Evolutionary conservation across 2,329 filamentous ascomycete genomes (phyloP).

Genomic region (Geosmithia flava): DNA sequence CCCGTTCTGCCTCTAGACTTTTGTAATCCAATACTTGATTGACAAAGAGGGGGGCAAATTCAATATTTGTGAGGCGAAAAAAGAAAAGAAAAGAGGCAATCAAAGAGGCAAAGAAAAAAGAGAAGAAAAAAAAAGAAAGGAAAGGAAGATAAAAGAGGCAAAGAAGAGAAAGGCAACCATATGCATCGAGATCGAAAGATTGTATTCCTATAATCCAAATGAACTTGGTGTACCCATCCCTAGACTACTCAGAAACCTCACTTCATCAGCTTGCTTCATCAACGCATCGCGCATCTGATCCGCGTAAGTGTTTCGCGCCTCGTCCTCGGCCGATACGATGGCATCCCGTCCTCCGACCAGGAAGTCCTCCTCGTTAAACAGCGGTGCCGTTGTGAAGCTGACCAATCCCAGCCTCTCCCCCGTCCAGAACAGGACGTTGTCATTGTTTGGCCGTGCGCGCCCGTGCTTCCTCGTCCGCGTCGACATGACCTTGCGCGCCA

Average conservation of each 20-base stretch:
- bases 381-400: conserved; percentile 41
- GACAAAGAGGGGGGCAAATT: too few relatives aligned
- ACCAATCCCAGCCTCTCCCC: conserved; percentile 72
- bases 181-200: too few relatives aligned
- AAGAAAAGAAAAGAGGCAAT: too few relatives aligned
- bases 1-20: too few relatives aligned
- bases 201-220: not conserved
- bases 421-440: conserved; percentile 77
- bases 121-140: too few relatives aligned
- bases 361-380: conserved; percentile 38
- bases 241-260: conserved; percentile 51
- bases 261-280: conserved; percentile 67
- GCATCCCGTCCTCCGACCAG: conserved; percentile 26
- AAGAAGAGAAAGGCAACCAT: too few relatives aligned
- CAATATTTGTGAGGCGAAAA: too few relatives aligned
- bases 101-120: too few relatives aligned
- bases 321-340: conserved; percentile 33
- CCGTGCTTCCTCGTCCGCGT: conserved; percentile 26
- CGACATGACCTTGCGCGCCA: conserved; percentile 69
- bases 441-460: conserved; percentile 27
- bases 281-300: conserved; percentile 63
- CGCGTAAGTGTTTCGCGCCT: conserved; percentile 49
- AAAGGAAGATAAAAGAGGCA: too few relatives aligned
- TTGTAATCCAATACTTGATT: too few relatives aligned
- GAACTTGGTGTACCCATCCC: not conserved